Base-by-base conservation (phyloP, 257 asterid species). In the Scutellaria galericulata region DNA sequence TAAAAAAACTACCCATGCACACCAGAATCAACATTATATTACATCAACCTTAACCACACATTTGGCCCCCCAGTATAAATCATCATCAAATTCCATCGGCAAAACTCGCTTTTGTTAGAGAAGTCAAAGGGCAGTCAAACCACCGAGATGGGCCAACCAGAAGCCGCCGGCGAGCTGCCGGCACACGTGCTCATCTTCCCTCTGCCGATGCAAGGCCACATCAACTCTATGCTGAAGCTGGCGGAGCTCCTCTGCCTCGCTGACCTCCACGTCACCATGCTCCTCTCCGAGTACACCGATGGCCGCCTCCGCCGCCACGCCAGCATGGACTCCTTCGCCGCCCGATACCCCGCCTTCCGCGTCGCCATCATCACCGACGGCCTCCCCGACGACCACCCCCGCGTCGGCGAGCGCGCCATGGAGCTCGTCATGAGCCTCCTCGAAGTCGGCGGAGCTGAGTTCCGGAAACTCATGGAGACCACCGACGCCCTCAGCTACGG, bases 151-250 rank as follows among this genome's bases (percentile, higher is more conserved):
- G 12, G 9, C 72, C 24, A 48, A 57, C 57, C 71, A 70, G 44
- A 11, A 44, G 13, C 56, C 60, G 67, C 70, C 74, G 69, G 3
- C 7, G 72, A 50, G 0, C 77, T 73, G 45, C 87, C 93, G 35
- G 84, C 93, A 11, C 93, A 85, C 55, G 90, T 88, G 7, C 86
- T 90, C 66, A 75, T 90, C 70, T 88, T 85, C 53, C 97, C 97
- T 3, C 24, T 88, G 1, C 97, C 96, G 2, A 54, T 82, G 64
- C 97, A 86, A 59, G 97, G 97, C 44, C 96, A 85, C 61, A 74
- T 84, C 10, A 87, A 90, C 80, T 83, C 88, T 41, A 88, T 82
- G 89, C 73, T 90, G 37, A 88, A 90, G 74, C 85, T 88, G 4
- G 92, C 89, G 24, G 87, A 90, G 74, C 92, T 90, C 31, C 88